Base-by-base conservation (phyloP, 306 rosid genomes). In the Cicer bijugum region DNA sequence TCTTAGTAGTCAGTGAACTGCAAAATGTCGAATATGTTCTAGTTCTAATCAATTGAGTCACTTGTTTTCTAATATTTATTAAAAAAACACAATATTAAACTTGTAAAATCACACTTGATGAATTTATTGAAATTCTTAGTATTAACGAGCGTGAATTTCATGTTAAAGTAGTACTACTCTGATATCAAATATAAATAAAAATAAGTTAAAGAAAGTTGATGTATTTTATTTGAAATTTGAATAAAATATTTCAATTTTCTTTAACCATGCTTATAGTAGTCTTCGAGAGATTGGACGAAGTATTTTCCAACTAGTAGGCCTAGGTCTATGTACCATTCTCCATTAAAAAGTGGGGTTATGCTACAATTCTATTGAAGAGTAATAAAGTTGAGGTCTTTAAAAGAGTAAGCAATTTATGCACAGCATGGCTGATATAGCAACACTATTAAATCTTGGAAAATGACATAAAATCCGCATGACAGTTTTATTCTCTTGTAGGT, bases 361-460 rank as follows among this genome's bases (percentile, higher is more conserved):
- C 63, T 57, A 23, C 40, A 2, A 23, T 56, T 56, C 20, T 56
- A 56, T 19, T 53, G n/a, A 53, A 53, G 12, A 12, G 9, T 59
- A 60, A 35, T 28, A 6, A 6, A n/a, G 11, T 38, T 62, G 2
- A 62, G 48, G 48, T 64, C 69, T 11, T 66, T 44, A 14, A 66
- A 17, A 46, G 12, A 67, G 16, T 39, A 12, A 2, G 19, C 12
- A 59, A 33, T 59, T 12, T 28, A 64, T 12, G 38, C 10, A 23
- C 20, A 23, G 9, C 9, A 59, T 33, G 46, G 7, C 12, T 76
- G 40, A 76, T 56, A 45, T 56, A 45, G 59, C 61, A 76, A 67
- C 1, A 2, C 4, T 28, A 67, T 67, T 55, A 66, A 71, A 82
- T 48, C 46, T 44, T 48, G 4, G 72, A 67, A 10, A 61, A 52